Evolutionary conservation across 179 eudicot species (phyloP).

Genomic region (Heliamphora pulchella): DNA sequence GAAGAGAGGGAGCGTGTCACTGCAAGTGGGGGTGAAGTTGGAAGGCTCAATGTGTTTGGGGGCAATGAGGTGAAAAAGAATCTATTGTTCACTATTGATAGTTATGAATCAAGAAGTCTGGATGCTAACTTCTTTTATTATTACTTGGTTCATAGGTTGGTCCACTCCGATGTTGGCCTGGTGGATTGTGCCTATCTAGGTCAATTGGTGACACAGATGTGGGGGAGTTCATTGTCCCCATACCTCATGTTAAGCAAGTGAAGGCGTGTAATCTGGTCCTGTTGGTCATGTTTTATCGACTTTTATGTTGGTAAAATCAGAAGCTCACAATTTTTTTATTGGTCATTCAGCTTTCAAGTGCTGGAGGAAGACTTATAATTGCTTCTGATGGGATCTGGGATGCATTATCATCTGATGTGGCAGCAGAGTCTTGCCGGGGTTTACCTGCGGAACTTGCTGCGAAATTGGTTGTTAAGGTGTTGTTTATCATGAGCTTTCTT

Average conservation of each 20-base stretch:
- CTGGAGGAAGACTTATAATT: constrained; percentile 94
- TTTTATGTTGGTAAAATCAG: not conserved
- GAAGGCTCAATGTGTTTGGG: constrained; percentile 67
- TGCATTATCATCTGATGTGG: constrained; percentile 71
- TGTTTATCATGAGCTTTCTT: not conserved
- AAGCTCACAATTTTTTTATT: not conserved
- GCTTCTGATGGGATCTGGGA: constrained; percentile 99
- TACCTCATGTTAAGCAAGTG: constrained; percentile 92
- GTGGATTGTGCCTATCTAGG: constrained; percentile 78
- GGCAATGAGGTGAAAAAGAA: constrained; percentile 54
- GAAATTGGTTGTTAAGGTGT: constrained; percentile 89
- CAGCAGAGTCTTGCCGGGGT: constrained; percentile 86
- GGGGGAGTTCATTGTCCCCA: constrained; percentile 77
- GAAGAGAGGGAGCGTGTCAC: constrained; percentile 83
- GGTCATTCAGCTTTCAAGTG: constrained; percentile 42
- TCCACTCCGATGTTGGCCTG: constrained; percentile 89
- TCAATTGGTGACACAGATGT: constrained; percentile 89
- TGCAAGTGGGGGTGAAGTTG: constrained; percentile 88
- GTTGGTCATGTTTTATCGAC: not conserved
- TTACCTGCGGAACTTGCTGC: constrained; percentile 96
- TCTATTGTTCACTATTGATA: constrained; percentile 9
- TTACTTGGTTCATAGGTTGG: constrained; percentile 43
- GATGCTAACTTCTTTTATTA: not conserved
- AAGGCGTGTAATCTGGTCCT: constrained; percentile 32
- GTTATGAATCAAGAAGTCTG: not conserved